Conservation (phyloP, 2,329 filamentous ascomycete species). For the Aspergillus cejpii region DNA sequence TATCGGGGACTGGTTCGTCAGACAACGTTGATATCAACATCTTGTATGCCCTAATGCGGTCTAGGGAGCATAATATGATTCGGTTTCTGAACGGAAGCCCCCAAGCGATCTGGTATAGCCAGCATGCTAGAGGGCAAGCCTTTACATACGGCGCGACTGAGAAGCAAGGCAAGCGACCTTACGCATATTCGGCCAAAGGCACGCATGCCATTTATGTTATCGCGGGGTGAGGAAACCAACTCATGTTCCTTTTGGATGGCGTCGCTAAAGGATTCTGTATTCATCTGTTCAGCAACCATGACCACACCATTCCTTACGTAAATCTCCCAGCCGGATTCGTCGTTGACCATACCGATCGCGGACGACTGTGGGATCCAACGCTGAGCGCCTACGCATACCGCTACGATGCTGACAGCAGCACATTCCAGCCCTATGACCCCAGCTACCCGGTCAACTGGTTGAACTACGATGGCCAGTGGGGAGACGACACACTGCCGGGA, state of each 20-base stretch:
- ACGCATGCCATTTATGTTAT: constrained; percentile 61
- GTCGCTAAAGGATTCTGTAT: neutral
- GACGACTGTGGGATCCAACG: constrained; percentile 55
- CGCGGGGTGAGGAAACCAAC: constrained; percentile 33
- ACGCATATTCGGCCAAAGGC: constrained; percentile 55
- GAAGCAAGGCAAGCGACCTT: constrained; percentile 49
- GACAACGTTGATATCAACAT: neutral
- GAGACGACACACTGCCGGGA: constrained; percentile 53
- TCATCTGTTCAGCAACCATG: constrained; percentile 46
- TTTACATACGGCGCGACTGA: constrained; percentile 53
- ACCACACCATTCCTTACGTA: constrained; percentile 57
- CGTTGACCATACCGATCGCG: constrained; percentile 51
- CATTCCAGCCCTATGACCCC: constrained; percentile 45
- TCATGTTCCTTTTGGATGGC: neutral
- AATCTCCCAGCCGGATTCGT: constrained; percentile 51
- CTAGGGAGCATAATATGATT: constrained; percentile 60
- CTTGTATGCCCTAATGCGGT: neutral
- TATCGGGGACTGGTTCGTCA: constrained; percentile 54
- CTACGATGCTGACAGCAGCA: constrained; percentile 40
- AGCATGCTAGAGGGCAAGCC: constrained; percentile 57
- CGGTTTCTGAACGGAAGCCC: constrained; percentile 55
- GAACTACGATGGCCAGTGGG: constrained; percentile 55
- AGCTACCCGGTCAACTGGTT: constrained; percentile 50
- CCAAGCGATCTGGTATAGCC: constrained; percentile 55
- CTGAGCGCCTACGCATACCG: constrained; percentile 51